Percentiles rank a stretch among this genome's conserved stretches.
phyloP scores from a whole-genome alignment of 495 filamentous ascomycete genomes.

The Hyaloscypha finlandica region DNA sequence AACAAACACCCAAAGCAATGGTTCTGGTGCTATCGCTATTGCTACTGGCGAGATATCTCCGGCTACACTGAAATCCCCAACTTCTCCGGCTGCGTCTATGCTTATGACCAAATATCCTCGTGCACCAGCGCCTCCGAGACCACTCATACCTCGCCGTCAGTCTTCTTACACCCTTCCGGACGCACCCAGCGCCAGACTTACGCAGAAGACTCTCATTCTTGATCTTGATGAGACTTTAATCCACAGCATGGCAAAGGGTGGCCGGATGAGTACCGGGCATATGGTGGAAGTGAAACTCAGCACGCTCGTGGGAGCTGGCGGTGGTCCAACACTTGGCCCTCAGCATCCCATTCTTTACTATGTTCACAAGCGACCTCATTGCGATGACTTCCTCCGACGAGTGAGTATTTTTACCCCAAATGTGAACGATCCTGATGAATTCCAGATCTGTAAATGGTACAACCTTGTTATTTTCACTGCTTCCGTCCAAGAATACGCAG shows the following conservation, averaged over 20 bases:
- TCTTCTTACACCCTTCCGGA: slow-evolving; percentile 68
- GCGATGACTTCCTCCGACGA: slow-evolving; percentile 94
- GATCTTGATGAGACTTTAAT: slow-evolving; percentile 97
- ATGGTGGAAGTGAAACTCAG: slow-evolving; percentile 98
- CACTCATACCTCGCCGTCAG: slow-evolving; percentile 81
- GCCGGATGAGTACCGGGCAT: slow-evolving; percentile 92
- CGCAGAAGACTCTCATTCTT: slow-evolving; percentile 89
- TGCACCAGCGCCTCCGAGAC: slow-evolving; percentile 82
- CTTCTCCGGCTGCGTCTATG: slow-evolving; percentile 72
- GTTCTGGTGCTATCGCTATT: slow-evolving; percentile 30
- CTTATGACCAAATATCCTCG: slow-evolving; percentile 84
- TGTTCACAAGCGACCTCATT: slow-evolving; percentile 95
- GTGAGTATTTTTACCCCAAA: slow-evolving; percentile 42
- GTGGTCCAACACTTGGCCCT: slow-evolving; percentile 67
- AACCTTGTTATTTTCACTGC: slow-evolving; percentile 97
- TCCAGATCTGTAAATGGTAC: slow-evolving; percentile 89
- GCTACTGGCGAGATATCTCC: slow-evolving; percentile 39
- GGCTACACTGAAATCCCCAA: slow-evolving; percentile 79
- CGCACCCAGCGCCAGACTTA: slow-evolving; percentile 46
- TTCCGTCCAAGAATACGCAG: slow-evolving; percentile 96
- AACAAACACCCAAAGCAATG: slow-evolving; percentile 36
- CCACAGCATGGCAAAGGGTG: slow-evolving; percentile 95
- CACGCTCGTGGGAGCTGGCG: slow-evolving; percentile 61
- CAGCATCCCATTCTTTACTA: slow-evolving; percentile 98
- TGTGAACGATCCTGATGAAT: slow-evolving; percentile 12